phyloP scores from a whole-genome alignment of 768 basidiomycete genomes.

The Mrakia frigida region DNA sequence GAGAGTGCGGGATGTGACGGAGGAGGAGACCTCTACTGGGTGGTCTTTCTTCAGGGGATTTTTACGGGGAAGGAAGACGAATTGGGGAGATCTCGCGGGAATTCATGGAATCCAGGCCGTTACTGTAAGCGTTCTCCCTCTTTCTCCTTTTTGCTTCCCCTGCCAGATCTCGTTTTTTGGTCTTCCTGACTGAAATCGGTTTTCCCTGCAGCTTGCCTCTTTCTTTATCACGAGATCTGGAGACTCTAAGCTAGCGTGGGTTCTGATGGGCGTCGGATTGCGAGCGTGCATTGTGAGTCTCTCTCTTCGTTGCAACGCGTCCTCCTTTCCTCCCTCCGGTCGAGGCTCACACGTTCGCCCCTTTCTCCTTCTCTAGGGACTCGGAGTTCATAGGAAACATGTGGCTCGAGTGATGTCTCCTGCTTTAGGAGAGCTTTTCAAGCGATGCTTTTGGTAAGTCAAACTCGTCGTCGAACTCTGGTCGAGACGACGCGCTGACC shows the following conservation, averaged over 20 bases:
- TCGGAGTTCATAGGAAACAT: conserved; percentile 26
- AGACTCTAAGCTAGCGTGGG: not conserved
- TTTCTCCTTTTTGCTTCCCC: too few relatives aligned
- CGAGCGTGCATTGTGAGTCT: too few relatives aligned
- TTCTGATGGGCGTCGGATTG: too few relatives aligned
- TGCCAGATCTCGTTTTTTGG: too few relatives aligned
- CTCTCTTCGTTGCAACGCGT: not conserved
- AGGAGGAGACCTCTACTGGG: not conserved
- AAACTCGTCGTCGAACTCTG: not conserved
- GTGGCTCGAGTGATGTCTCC: conserved; percentile 11
- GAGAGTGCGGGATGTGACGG: conserved; percentile 45
- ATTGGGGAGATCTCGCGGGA: not conserved
- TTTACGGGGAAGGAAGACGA: not conserved
- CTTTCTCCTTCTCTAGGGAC: not conserved
- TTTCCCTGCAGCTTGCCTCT: not conserved
- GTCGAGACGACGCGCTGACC: not conserved
- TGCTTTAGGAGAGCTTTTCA: conserved; percentile 65
- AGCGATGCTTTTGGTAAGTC: conserved; percentile 58
- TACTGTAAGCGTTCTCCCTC: not conserved
- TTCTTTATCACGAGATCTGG: not conserved
- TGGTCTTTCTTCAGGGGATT: not conserved
- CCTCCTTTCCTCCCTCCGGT: too few relatives aligned
- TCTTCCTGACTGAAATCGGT: too few relatives aligned
- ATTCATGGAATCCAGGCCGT: conserved; percentile 3
- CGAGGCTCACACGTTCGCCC: not conserved